A percentile compares a stretch with the other conserved stretches of the same genome.
Conservation (phyloP, 2,329 filamentous ascomycete genomes). For the Trichoderma koningii region DNA sequence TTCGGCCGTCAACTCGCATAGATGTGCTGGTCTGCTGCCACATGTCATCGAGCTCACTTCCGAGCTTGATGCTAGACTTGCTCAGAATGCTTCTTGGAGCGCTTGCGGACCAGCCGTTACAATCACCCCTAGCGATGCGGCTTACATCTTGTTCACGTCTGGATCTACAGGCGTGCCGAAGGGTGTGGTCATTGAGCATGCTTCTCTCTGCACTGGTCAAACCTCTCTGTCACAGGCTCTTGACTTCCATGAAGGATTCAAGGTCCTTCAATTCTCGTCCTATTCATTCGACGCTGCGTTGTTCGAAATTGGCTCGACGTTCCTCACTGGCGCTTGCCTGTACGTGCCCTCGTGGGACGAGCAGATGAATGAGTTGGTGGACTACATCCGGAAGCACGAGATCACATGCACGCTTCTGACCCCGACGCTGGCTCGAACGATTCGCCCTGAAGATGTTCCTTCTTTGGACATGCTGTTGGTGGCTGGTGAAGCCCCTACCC, state of each 20-base stretch:
- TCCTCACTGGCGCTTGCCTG: slow-evolving; percentile 18
- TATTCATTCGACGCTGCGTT: slow-evolving; percentile 17
- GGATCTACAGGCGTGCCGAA: slow-evolving; percentile 61
- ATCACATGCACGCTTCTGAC: slow-evolving; percentile 7
- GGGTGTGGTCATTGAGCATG: slow-evolving; percentile 49
- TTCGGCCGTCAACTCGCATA: not conserved
- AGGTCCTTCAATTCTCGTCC: slow-evolving; percentile 24
- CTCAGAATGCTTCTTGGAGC: not conserved
- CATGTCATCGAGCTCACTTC: slow-evolving; percentile 12
- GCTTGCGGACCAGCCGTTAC: not conserved
- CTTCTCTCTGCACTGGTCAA: slow-evolving; percentile 18
- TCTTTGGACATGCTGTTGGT: slow-evolving; percentile 47
- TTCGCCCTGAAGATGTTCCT: slow-evolving; percentile 46
- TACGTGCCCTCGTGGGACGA: slow-evolving; percentile 20
- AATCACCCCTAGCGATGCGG: slow-evolving; percentile 28
- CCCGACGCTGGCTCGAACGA: slow-evolving; percentile 33
- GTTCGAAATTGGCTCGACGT: slow-evolving; percentile 7
- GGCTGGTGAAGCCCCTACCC: slow-evolving; percentile 32
- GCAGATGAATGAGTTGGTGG: slow-evolving; percentile 10
- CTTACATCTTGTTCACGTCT: slow-evolving; percentile 61
- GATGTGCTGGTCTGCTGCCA: not conserved
- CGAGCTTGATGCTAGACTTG: slow-evolving; percentile 16
- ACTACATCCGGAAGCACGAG: not conserved
- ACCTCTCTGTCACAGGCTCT: slow-evolving; percentile 11
- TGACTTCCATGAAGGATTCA: not conserved